A percentile compares a stretch with the other conserved stretches of the same genome.
Conservation (phyloP, 768 basidiomycete genomes). For the Infundibulicybe gibba region DNA sequence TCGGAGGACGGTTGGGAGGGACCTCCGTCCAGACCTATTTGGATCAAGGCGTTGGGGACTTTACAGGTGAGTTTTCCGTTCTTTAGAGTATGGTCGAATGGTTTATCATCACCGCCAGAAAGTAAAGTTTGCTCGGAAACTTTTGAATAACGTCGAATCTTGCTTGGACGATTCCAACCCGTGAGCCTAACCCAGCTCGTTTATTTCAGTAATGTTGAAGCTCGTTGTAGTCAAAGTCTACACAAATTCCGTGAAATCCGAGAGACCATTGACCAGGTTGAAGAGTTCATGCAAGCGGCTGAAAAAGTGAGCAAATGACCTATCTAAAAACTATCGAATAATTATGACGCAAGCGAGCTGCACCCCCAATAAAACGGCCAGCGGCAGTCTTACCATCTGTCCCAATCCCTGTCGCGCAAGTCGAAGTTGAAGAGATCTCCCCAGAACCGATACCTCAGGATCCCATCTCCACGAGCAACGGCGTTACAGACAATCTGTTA, state of each 20-base stretch:
- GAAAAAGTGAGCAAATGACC: constrained; percentile 39
- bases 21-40: constrained; percentile 25
- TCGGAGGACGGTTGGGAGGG: constrained; percentile 32
- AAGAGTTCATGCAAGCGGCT: constrained; percentile 46
- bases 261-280: constrained; percentile 51
- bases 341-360: constrained; percentile 29
- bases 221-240: constrained; percentile 31
- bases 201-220: not conserved
- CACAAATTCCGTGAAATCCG: constrained; percentile 43
- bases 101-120: constrained; percentile 19
- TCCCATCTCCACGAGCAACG: constrained; percentile 2
- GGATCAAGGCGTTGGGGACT: constrained; percentile 53
- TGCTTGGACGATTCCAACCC: constrained; percentile 39
- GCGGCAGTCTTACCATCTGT: constrained; percentile 51
- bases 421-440: constrained; percentile 16
- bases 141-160: constrained; percentile 57
- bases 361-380: constrained; percentile 35
- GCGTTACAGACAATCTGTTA: constrained; percentile 31
- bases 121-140: constrained; percentile 51
- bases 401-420: constrained; percentile 33
- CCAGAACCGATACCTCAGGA: constrained; percentile 7
- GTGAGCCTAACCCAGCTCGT: constrained; percentile 25
- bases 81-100: not conserved
- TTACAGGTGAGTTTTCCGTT: constrained; percentile 44
- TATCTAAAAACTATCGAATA: not conserved